phyloP scores from a whole-genome alignment of 75 land plant species.

The Adiantum capillusveneris region DNA sequence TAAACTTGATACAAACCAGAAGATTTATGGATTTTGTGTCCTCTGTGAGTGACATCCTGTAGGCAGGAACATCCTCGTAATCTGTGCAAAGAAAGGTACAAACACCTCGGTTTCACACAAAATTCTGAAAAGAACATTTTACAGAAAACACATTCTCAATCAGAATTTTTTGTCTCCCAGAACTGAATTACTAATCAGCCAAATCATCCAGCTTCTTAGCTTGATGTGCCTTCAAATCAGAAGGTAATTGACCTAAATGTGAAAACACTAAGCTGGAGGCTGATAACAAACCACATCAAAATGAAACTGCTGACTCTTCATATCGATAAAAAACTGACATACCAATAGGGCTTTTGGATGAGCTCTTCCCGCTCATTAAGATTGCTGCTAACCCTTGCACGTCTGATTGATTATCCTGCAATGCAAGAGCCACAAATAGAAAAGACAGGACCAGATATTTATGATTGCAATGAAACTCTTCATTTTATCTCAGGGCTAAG shows the following conservation, averaged over 20 bases:
- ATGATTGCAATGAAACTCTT: no score
- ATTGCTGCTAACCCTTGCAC: constrained; percentile 70
- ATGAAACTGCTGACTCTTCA: not conserved
- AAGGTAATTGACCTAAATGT: no score
- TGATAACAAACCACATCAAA: no score
- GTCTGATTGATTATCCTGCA: constrained; percentile 96
- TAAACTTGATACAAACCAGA: constrained; percentile 70
- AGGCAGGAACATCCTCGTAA: constrained; percentile 95
- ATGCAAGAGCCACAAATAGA: constrained; percentile 17
- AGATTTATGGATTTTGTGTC: constrained; percentile 92
- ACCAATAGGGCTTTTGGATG: constrained; percentile 91
- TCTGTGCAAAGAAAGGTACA: constrained; percentile 27
- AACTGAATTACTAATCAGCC: no score
- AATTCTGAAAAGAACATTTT: no score
- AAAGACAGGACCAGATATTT: not conserved
- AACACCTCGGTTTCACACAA: no score
- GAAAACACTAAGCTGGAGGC: no score
- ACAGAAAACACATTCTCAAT: no score
- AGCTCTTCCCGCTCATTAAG: constrained; percentile 60
- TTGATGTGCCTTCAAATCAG: no score
- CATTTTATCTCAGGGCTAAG: no score
- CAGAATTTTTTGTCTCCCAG: no score
- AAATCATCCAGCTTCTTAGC: no score
- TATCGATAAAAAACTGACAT: constrained; percentile 5
- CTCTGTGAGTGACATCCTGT: constrained; percentile 77